A percentile compares a stretch with the other conserved stretches of the same genome.
These are phyloP conservation scores for Aspergillus transmontanensis DNA, from an alignment of 2,329 filamentous ascomycete genomes.

Conservation along the genomic window DNA sequence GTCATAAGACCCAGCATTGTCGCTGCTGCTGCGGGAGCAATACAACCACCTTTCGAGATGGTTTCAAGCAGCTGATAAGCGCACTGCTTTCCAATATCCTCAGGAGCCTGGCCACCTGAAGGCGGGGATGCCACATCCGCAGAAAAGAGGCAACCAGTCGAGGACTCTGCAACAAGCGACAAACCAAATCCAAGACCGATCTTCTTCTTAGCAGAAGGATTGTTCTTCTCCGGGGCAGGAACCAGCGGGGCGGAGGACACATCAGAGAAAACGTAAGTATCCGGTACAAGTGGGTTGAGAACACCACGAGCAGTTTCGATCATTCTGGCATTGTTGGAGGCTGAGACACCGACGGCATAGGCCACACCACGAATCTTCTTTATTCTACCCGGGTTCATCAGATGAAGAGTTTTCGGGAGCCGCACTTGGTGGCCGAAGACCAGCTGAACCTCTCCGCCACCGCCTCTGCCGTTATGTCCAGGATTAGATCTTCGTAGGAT, in stretches of 20 bases:
- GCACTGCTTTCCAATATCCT: slow-evolving; percentile 86
- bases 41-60: slow-evolving; percentile 80
- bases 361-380: slow-evolving; percentile 90
- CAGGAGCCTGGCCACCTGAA: slow-evolving; percentile 78
- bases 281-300: slow-evolving; percentile 80
- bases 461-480: slow-evolving; percentile 73
- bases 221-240: slow-evolving; percentile 70
- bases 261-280: slow-evolving; percentile 85
- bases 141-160: slow-evolving; percentile 80
- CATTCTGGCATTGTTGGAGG: slow-evolving; percentile 91
- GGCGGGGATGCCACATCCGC: slow-evolving; percentile 78
- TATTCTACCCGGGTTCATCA: slow-evolving; percentile 80
- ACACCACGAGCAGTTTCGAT: slow-evolving; percentile 87
- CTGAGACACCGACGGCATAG: slow-evolving; percentile 88
- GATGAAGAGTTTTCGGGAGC: slow-evolving; percentile 88
- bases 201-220: slow-evolving; percentile 56
- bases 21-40: slow-evolving; percentile 68
- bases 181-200: slow-evolving; percentile 90
- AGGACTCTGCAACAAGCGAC: slow-evolving; percentile 90
- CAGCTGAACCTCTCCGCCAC: slow-evolving; percentile 89
- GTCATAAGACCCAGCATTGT: slow-evolving; percentile 89
- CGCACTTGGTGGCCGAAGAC: slow-evolving; percentile 92
- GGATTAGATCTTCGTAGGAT: slow-evolving; percentile 79
- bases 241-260: slow-evolving; percentile 62
- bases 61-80: slow-evolving; percentile 87